Evolutionary conservation across 345 rosid species (phyloP).

Genomic region (Citrus glauca): DNA sequence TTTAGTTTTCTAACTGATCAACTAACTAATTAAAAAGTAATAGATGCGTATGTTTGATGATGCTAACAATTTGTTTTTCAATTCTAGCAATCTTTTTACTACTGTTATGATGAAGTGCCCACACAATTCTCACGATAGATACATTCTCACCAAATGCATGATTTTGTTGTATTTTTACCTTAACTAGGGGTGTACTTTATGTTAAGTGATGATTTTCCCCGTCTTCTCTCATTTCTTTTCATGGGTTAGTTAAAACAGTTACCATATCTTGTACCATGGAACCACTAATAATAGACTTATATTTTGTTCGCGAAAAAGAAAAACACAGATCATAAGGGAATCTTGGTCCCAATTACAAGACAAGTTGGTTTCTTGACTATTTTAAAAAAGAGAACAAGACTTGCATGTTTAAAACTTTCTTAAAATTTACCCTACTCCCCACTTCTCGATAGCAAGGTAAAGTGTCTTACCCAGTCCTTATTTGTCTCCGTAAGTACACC

Average conservation of each 20-base stretch:
- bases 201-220: not conserved
- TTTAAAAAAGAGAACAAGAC: too few species aligned
- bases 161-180: not conserved
- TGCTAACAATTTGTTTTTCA: not conserved
- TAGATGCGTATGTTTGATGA: not conserved
- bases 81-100: not conserved
- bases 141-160: not conserved
- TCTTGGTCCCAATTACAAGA: too few species aligned
- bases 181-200: not conserved
- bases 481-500: slow-evolving; percentile 53
- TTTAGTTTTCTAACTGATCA: too few species aligned
- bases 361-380: too few species aligned
- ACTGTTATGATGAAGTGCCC: not conserved
- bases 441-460: not conserved
- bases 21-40: too few species aligned
- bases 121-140: not conserved
- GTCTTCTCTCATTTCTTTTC: not conserved
- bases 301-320: too few species aligned
- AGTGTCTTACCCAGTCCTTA: slow-evolving; percentile 31
- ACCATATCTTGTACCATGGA: too few species aligned
- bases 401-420: too few species aligned
- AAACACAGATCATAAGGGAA: too few species aligned
- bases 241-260: too few species aligned
- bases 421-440: not conserved
- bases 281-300: too few species aligned